Conservation (phyloP, 1,139 yeast species). For the Candida tunisiensis region DNA sequence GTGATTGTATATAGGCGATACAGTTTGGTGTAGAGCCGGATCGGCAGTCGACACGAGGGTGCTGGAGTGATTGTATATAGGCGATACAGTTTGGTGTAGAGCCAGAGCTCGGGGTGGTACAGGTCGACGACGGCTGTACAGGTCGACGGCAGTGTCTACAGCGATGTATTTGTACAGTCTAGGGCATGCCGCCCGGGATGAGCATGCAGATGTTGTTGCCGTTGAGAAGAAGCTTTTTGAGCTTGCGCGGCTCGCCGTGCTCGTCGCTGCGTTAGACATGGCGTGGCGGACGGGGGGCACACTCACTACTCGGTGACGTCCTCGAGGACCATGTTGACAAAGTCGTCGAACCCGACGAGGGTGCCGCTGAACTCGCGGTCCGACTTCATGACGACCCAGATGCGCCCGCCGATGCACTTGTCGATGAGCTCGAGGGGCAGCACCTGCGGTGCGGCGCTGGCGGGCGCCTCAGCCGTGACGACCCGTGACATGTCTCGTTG, state of each 20-base stretch:
- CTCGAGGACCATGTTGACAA: conserved; percentile 79
- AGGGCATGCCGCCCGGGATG: conserved; percentile 6
- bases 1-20: neutral
- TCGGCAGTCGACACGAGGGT: neutral
- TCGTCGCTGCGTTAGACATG: conserved; percentile 19
- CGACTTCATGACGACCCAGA: conserved; percentile 63
- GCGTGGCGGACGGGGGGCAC: conserved; percentile 4
- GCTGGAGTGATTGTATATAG: neutral
- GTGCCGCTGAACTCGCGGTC: conserved; percentile 70
- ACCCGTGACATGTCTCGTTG: too few relatives aligned
- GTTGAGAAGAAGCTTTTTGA: conserved; percentile 61
- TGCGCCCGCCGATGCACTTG: conserved; percentile 64
- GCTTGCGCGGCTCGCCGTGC: conserved; percentile 26
- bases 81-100: neutral
- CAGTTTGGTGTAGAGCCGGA: neutral
- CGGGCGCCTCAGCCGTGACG: too few relatives aligned
- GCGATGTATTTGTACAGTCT: neutral
- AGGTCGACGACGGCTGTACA: too few relatives aligned
- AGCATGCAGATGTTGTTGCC: conserved; percentile 85
- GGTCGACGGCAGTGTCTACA: too few relatives aligned
- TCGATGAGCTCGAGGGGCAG: conserved; percentile 81
- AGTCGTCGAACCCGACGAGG: conserved; percentile 85
- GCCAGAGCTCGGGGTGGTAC: neutral
- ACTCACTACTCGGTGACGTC: conserved; percentile 59
- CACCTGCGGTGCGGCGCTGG: too few relatives aligned